Evolutionary conservation across 768 basidiomycete species (phyloP).

Genomic region (Leucocoprinus sp.): DNA sequence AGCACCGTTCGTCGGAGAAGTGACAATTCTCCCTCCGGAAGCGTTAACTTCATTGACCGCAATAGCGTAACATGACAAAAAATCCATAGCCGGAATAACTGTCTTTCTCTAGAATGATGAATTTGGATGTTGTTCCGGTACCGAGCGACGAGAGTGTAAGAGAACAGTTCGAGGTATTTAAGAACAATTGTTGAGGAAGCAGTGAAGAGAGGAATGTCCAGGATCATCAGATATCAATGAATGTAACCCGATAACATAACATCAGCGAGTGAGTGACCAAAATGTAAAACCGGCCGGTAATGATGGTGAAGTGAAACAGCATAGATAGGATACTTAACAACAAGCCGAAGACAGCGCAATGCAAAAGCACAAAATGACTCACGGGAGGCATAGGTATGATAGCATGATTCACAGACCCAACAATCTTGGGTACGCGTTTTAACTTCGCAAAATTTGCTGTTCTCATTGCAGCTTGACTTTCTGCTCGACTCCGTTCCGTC

Average conservation of each 20-base stretch:
- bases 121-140: background rate
- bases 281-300: too few relatives aligned
- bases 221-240: background rate
- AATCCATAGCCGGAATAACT: slow-evolving; percentile 89
- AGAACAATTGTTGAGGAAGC: background rate
- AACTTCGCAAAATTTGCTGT: slow-evolving; percentile 11
- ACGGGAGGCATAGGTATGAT: slow-evolving; percentile 79
- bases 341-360: too few relatives aligned
- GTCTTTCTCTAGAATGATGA: slow-evolving; percentile 57
- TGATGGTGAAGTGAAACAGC: too few relatives aligned
- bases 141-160: background rate
- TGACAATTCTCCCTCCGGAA: slow-evolving; percentile 87
- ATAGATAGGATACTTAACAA: too few relatives aligned
- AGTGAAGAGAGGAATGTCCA: background rate
- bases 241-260: background rate
- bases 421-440: slow-evolving; percentile 36
- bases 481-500: background rate
- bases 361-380: slow-evolving; percentile 20
- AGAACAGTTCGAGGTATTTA: background rate
- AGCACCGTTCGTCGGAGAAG: slow-evolving; percentile 90
- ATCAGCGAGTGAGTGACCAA: too few relatives aligned
- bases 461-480: slow-evolving; percentile 5
- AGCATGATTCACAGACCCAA: slow-evolving; percentile 74
- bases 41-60: slow-evolving; percentile 96
- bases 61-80: slow-evolving; percentile 88